Percentiles rank a stretch among this genome's conserved stretches.
Conservation (phyloP, 2,329 filamentous ascomycete genomes). For the Sordariomycetes sp. region DNA sequence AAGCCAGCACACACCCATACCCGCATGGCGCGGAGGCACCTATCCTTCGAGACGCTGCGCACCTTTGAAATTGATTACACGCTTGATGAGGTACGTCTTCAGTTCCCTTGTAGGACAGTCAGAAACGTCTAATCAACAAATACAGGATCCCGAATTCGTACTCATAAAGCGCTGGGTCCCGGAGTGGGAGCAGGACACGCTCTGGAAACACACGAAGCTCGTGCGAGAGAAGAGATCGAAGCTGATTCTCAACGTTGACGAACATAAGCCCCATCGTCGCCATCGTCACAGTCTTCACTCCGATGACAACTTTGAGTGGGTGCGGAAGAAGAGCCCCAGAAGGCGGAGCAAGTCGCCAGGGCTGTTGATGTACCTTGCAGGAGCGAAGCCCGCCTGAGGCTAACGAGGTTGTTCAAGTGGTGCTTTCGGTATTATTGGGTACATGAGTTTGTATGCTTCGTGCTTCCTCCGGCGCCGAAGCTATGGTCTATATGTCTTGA, state of each 20-base stretch:
- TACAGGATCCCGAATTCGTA: constrained; percentile 32
- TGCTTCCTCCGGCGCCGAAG: neutral
- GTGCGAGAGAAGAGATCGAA: constrained; percentile 46
- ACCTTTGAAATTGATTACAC: constrained; percentile 47
- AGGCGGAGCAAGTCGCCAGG: constrained; percentile 45
- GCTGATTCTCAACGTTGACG: constrained; percentile 36
- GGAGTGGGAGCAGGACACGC: constrained; percentile 58
- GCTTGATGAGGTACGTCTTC: constrained; percentile 28
- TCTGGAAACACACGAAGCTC: constrained; percentile 61
- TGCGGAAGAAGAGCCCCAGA: constrained; percentile 43
- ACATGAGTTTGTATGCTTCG: neutral
- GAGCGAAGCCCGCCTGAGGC: constrained; percentile 29
- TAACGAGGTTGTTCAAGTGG: neutral
- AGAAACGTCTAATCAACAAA: neutral
- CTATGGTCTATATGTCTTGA: neutral
- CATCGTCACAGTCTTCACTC: constrained; percentile 22
- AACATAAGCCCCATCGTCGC: constrained; percentile 25
- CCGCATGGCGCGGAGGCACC: constrained; percentile 49
- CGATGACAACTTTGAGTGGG: constrained; percentile 41
- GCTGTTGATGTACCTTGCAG: constrained; percentile 47
- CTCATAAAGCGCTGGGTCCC: constrained; percentile 65
- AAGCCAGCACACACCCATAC: constrained; percentile 44
- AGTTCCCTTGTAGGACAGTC: neutral
- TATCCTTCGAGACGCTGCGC: constrained; percentile 51
- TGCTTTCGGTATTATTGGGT: neutral